Evolutionary conservation across 192 early-diverging fungal genomes (phyloP), one percentile per base, ranked within the genome.

Genomic region (Coemansia aciculifera): DNA sequence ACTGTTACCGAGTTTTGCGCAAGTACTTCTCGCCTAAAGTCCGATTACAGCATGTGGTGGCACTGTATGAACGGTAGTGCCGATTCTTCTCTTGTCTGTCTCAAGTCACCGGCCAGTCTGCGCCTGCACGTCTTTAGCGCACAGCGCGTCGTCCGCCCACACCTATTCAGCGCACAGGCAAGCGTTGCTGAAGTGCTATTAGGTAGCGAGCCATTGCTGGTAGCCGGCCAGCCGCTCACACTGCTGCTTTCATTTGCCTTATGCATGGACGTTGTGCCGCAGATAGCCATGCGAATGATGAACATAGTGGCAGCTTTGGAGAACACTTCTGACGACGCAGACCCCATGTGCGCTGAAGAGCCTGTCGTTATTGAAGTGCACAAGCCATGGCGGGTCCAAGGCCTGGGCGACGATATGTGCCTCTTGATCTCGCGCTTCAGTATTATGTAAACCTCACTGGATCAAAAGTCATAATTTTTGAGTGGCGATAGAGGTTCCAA

Each of bases 31-130:
- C 67, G 39, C 32, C 64, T 66, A 17, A 54, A 40, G 12, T 81
- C 79, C 0, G 79, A 69, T 24, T 81, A 73, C 51, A 60, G 68
- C 62, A 68, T 76, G 65, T 81, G 79, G 79, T 71, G 59, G 64
- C 79, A 81, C 70, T 69, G 79, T 21, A 39, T 81, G 36, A 44
- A 23, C 64, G 44, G 63, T 38, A 63, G 62, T n/a, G 34, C 67
- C 13, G 51, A 36, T n/a, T 39, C 54, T 15, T 62, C 56, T 37
- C 67, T 72, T 17, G 67, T 67, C 1, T 72, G 69, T 29, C 63
- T 62, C 24, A 57, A 44, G 52, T 69, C 73, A 27, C 52, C 37
- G 42, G 61, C 69, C 1, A 19, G 65, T n/a, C 29, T 76, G 43
- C 67, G 74, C 2, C 43, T 73, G 29, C 67, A 39, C 9, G 31